phyloP scores from a whole-genome alignment of 495 filamentous ascomycete genomes.

The Talaromyces adpressus region DNA sequence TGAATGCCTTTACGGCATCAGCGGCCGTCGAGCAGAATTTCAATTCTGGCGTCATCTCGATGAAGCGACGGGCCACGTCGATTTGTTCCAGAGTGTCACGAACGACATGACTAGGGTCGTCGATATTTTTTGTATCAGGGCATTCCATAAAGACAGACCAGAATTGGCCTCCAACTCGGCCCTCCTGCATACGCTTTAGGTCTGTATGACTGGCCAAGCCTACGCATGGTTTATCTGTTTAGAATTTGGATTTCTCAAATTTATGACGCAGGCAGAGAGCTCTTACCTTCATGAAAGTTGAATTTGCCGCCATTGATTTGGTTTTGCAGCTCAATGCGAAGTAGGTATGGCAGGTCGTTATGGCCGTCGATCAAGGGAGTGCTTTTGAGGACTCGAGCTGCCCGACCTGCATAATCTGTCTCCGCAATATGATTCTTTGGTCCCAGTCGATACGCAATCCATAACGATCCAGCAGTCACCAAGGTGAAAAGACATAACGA shows the following conservation, averaged over 20 bases:
- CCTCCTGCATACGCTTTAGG: slow-evolving; percentile 41
- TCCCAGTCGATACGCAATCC: slow-evolving; percentile 7
- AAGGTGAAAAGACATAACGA: slow-evolving; percentile 7
- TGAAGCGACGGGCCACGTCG: slow-evolving; percentile 63
- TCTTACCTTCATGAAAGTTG: slow-evolving; percentile 16
- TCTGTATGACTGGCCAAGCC: slow-evolving; percentile 60
- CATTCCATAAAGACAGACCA: slow-evolving; percentile 73
- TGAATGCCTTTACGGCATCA: slow-evolving; percentile 45
- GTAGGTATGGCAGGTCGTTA: slow-evolving; percentile 64
- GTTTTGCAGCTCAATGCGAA: slow-evolving; percentile 55
- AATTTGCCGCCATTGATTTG: slow-evolving; percentile 55
- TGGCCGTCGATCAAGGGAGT: slow-evolving; percentile 66
- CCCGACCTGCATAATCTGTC: slow-evolving; percentile 3
- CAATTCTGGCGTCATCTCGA: slow-evolving; percentile 25
- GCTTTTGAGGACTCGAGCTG: slow-evolving; percentile 6
- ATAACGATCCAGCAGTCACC: slow-evolving; percentile 2
- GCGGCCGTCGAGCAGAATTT: slow-evolving; percentile 25
- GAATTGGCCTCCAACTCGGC: slow-evolving; percentile 52
- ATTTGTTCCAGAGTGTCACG: slow-evolving; percentile 70
- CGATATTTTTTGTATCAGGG: slow-evolving; percentile 32
- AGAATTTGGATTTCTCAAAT: slow-evolving; percentile 44
- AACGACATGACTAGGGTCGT: slow-evolving; percentile 50
- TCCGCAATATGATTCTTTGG: slow-evolving; percentile 3
- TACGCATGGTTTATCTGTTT: slow-evolving; percentile 14
- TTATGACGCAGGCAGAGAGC: slow-evolving; percentile 36